phyloP scores from a whole-genome alignment of 371 early-diverging fungal species.

The Blastocladiella emersonii region DNA sequence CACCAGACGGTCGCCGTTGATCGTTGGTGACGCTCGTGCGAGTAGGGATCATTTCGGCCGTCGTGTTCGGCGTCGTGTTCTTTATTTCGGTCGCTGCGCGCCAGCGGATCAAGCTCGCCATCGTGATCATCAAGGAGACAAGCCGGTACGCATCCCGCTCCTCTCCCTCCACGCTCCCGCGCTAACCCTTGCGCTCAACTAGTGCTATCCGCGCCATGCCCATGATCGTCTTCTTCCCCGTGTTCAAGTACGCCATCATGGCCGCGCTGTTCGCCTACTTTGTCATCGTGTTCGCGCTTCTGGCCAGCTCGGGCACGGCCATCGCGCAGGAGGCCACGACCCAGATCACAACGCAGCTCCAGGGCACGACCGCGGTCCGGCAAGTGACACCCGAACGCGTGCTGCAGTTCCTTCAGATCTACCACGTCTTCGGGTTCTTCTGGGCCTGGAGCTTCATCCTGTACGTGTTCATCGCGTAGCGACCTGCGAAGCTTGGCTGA shows the following conservation, averaged over 20 bases:
- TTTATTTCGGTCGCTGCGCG: conserved; percentile 15
- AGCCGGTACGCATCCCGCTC: background rate
- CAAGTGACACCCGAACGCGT: conserved; percentile 5
- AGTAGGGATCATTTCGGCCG: background rate
- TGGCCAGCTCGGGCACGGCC: background rate
- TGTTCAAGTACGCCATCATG: background rate
- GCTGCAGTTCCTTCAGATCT: conserved; percentile 18
- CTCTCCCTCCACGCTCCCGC: background rate
- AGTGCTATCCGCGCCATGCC: conserved; percentile 8
- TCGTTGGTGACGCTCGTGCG: background rate
- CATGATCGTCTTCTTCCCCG: conserved; percentile 10
- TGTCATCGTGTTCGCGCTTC: background rate
- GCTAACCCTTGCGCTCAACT: background rate
- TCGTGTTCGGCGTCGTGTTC: conserved; percentile 9
- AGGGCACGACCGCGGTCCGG: background rate
- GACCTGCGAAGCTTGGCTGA: too few species aligned
- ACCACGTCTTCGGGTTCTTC: conserved; percentile 11
- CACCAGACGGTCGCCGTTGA: background rate
- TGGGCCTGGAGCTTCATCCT: conserved; percentile 7
- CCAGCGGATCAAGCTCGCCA: conserved; percentile 24
- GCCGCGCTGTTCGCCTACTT: background rate
- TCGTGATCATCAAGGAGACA: conserved; percentile 24
- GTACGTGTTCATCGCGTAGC: too few species aligned
- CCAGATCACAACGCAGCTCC: background rate
- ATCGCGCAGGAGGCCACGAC: background rate